Percentiles rank a stretch among this genome's conserved stretches.
Evolutionary conservation across 495 filamentous ascomycete genomes (phyloP).

Genomic region (Daldinia concentrica): DNA sequence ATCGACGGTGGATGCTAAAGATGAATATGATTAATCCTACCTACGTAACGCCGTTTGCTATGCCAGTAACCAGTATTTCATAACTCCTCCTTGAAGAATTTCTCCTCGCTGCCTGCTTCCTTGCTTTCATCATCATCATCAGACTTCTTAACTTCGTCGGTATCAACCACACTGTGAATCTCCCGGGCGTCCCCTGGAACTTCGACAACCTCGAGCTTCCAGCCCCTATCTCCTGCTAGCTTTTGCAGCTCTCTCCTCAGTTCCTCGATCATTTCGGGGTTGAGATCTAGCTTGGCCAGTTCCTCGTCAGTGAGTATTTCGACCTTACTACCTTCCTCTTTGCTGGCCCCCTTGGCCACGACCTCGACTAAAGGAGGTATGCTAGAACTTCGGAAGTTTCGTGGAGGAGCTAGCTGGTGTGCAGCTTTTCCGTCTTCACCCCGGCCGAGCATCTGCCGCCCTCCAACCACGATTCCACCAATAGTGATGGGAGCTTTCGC

Average conservation of each 20-base stretch:
- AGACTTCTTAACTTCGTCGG: constrained; percentile 52
- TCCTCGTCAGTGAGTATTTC: constrained; percentile 65
- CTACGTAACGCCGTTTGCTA: constrained; percentile 36
- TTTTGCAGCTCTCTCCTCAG: constrained; percentile 66
- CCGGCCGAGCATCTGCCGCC: constrained; percentile 57
- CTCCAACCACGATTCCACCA: constrained; percentile 64
- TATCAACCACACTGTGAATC: constrained; percentile 58
- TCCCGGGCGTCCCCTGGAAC: constrained; percentile 48
- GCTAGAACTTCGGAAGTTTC: constrained; percentile 43
- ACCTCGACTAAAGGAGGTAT: constrained; percentile 47
- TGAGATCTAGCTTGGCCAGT: constrained; percentile 74
- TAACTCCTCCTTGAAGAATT: constrained; percentile 59
- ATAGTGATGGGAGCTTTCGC: constrained; percentile 51
- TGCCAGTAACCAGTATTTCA: constrained; percentile 37
- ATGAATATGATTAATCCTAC: constrained; percentile 24
- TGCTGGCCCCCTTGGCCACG: constrained; percentile 52
- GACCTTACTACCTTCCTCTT: constrained; percentile 65
- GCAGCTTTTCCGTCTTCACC: constrained; percentile 55
- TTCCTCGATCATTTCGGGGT: constrained; percentile 70
- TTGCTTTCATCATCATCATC: constrained; percentile 48
- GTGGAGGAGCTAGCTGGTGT: constrained; percentile 49
- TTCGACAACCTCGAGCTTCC: constrained; percentile 64
- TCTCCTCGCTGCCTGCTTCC: constrained; percentile 55
- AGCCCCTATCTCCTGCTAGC: constrained; percentile 62
- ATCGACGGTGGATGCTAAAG: neutral